phyloP scores from a whole-genome alignment of 192 early-diverging fungal genomes.

The Lobosporangium transversale region DNA sequence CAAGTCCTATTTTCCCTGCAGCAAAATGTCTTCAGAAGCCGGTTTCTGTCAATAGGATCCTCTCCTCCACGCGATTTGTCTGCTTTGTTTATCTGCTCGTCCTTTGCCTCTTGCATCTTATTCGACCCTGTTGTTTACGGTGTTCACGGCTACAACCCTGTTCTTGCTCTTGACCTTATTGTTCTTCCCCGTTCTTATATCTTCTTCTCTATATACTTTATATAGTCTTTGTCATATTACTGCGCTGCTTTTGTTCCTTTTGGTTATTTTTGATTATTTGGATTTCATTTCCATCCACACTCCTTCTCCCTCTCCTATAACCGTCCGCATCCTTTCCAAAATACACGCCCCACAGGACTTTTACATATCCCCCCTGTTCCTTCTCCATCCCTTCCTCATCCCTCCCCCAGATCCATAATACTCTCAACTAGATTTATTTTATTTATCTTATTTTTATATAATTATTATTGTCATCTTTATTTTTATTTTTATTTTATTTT shows the following conservation, averaged over 20 bases:
- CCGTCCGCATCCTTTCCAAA: conserved; percentile 17
- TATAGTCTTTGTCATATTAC: background rate
- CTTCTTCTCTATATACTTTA: background rate
- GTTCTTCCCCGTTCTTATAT: background rate
- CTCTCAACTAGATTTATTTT: background rate
- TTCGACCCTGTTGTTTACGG: background rate
- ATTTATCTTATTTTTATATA: background rate
- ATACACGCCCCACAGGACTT: conserved; percentile 4
- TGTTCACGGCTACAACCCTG: background rate
- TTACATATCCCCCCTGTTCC: conserved; percentile 4
- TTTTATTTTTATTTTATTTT: background rate
- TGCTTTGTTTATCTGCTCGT: background rate
- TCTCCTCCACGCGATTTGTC: background rate
- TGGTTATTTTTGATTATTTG: background rate
- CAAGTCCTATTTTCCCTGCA: background rate
- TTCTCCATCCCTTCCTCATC: conserved; percentile 17
- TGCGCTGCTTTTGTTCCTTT: conserved; percentile 5
- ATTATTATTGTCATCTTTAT: background rate
- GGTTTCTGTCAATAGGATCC: conserved; percentile 22
- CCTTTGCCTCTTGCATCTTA: background rate
- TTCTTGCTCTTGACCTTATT: background rate
- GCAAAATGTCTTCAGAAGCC: conserved; percentile 28
- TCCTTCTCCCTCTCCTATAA: background rate
- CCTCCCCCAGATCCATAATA: conserved; percentile 46
- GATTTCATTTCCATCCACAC: background rate